These are phyloP conservation scores for Tricholoma bakamatsutake DNA, from an alignment of 768 basidiomycete genomes.

Conservation along the genomic window DNA sequence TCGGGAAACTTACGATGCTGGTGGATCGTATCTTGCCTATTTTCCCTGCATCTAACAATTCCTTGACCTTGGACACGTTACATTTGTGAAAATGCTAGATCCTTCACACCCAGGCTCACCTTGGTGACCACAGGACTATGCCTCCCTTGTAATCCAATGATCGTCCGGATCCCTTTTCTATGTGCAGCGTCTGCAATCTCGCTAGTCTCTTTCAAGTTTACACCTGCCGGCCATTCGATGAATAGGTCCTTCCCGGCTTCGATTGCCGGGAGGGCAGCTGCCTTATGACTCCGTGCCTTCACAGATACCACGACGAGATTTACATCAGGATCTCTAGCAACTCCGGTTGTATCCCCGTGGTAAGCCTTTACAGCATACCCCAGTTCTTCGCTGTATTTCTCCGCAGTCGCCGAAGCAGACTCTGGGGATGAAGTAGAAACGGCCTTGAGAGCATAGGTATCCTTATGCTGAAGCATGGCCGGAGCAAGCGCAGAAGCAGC, in stretches of 20 bases:
- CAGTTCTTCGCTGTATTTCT: slow-evolving; percentile 21
- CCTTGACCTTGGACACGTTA: slow-evolving; percentile 21
- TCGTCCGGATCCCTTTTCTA: slow-evolving; percentile 21
- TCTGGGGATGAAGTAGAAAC: slow-evolving; percentile 27
- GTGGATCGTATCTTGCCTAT: slow-evolving; percentile 25
- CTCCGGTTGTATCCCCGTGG: slow-evolving; percentile 22
- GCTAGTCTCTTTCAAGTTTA: slow-evolving; percentile 22
- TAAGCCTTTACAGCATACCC: slow-evolving; percentile 27
- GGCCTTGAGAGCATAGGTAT: slow-evolving; percentile 25
- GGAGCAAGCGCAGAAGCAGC: slow-evolving; percentile 23
- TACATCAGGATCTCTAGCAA: slow-evolving; percentile 31
- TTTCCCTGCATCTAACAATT: slow-evolving; percentile 23
- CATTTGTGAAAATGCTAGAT: not conserved
- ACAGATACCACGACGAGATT: slow-evolving; percentile 32
- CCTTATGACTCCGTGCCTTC: slow-evolving; percentile 25
- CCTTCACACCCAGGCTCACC: slow-evolving; percentile 15
- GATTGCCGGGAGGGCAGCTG: slow-evolving; percentile 25
- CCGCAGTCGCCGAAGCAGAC: slow-evolving; percentile 25
- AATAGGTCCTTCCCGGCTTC: slow-evolving; percentile 33
- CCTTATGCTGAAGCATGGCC: slow-evolving; percentile 15
- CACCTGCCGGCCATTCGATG: slow-evolving; percentile 36
- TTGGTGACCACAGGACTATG: slow-evolving; percentile 22
- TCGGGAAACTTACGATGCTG: slow-evolving; percentile 15
- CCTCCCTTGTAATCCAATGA: slow-evolving; percentile 32
- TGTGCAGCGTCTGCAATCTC: slow-evolving; percentile 28